Base-by-base conservation (phyloP, 148 eudicot species). In the Spergularia bocconei region DNA sequence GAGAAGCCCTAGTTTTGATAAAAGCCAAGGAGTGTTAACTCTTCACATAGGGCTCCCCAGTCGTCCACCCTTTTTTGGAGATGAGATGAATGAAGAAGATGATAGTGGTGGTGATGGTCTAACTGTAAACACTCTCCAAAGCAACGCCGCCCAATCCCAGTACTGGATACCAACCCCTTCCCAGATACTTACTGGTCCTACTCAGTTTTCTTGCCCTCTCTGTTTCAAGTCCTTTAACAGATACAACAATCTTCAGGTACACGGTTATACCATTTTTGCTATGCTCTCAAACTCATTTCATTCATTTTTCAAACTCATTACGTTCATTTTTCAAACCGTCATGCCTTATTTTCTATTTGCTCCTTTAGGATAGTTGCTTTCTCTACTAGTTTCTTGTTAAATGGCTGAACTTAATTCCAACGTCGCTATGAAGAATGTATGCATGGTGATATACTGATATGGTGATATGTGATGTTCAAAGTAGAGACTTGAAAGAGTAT, bases 221-320 rank as follows among this genome's bases (percentile, higher is more conserved):
- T 89, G 92, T 50, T 72, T 47, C 83, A 89, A 89, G 78, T 74
- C 84, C 76, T 89, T 89, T 75, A 89, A 85, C 79, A 80, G 92
- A 85, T 89, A 85, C 81, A 89, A 89, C 62, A 89, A 89, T 59
- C 86, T 89, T 11, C 92, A 89, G 90, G 92, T 88, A 84, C 10
- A 44, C 10, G 48, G 36, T 2, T 2, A 29, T 29, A 29, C 36
- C 10, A 3, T 9, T 44, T 44, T 44, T 44, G 36, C 36, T 9
- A 44, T 44, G 48, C 48, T 44, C 48, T 44, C 48, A 6, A 44
- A 44, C 48, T 44, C 48, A 44, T 44, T 44, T 0, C 48, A 0
- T 44, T 6, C 48, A 6, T 44, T 44, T 29, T 29, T 29, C 36
- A 29, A 29, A 29, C 1, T 29, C 36, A 29, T 29, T 29, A n/a